Evolutionary conservation across 1,284 basidiomycete genomes (phyloP).

Genomic region (Puccinia triticina): DNA sequence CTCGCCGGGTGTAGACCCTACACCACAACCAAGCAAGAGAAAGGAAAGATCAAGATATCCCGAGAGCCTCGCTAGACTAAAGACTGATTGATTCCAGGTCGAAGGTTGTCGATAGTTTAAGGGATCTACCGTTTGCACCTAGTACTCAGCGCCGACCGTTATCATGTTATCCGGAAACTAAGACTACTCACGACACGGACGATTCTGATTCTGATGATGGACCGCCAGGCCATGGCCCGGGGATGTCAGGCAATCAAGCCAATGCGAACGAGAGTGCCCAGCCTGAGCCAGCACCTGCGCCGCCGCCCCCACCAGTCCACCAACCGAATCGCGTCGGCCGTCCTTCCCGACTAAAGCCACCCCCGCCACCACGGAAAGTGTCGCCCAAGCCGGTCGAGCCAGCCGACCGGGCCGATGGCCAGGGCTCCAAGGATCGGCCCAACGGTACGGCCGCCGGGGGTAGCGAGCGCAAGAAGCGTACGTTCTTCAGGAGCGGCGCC

Average conservation of each 20-base stretch:
- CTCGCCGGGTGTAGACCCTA: background rate
- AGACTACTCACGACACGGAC: slow-evolving; percentile 18
- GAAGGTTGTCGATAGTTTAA: slow-evolving; percentile 76
- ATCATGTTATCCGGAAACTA: slow-evolving; percentile 42
- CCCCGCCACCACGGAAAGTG: slow-evolving; percentile 24
- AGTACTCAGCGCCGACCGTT: slow-evolving; percentile 67
- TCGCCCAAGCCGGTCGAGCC: slow-evolving; percentile 39
- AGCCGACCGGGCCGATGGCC: background rate
- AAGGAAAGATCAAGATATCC: background rate
- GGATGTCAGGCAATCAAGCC: background rate
- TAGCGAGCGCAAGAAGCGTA: slow-evolving; percentile 30
- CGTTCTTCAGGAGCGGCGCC: slow-evolving; percentile 36
- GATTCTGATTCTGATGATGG: slow-evolving; percentile 42
- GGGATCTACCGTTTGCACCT: slow-evolving; percentile 77
- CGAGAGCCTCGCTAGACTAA: background rate
- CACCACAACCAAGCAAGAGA: background rate
- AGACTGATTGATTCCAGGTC: slow-evolving; percentile 62
- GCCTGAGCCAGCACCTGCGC: slow-evolving; percentile 5
- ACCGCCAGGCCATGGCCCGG: background rate
- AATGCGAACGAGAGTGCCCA: slow-evolving; percentile 1
- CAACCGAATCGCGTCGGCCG: slow-evolving; percentile 35
- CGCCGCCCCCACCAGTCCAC: slow-evolving; percentile 18
- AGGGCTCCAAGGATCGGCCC: slow-evolving; percentile 5
- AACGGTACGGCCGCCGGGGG: background rate
- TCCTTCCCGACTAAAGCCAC: slow-evolving; percentile 31